Evolutionary conservation across 202 grass and related monocot species (phyloP).

Genomic region (Zizania palustris): DNA sequence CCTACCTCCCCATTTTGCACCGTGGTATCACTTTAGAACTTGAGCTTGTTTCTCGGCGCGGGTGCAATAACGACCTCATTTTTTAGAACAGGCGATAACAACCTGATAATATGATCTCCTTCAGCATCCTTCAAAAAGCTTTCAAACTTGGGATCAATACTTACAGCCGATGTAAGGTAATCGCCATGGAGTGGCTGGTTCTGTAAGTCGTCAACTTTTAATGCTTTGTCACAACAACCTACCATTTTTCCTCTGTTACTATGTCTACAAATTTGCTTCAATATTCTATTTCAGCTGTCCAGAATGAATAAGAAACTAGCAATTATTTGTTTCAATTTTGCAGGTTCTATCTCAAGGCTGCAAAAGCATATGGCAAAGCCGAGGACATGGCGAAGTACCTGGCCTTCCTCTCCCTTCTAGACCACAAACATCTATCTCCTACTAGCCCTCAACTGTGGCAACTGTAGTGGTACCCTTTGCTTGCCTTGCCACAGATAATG

Average conservation of each 20-base stretch:
- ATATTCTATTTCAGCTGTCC: not conserved
- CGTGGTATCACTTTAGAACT: conserved; percentile 9
- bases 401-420: conserved; percentile 59
- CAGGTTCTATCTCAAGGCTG: conserved; percentile 96
- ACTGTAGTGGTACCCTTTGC: conserved; percentile 80
- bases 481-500: too few species aligned
- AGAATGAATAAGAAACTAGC: conserved; percentile 12
- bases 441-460: conserved; percentile 84
- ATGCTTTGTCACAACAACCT: conserved; percentile 70
- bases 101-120: conserved; percentile 21
- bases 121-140: conserved; percentile 64
- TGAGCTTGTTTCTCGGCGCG: conserved; percentile 22
- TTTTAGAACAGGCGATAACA: not conserved
- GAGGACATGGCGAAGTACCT: conserved; percentile 58
- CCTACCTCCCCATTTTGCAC: conserved; percentile 14
- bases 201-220: conserved; percentile 82
- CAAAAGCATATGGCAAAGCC: conserved; percentile 57
- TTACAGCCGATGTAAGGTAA: conserved; percentile 68
- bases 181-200: conserved; percentile 95
- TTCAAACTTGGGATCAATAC: conserved; percentile 74
- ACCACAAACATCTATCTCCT: conserved; percentile 82
- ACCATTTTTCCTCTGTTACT: conserved; percentile 88
- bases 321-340: conserved; percentile 21
- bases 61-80: not conserved
- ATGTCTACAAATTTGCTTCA: not conserved